Conservation (phyloP, 2,329 filamentous ascomycete genomes). For the Fonsecaea erecta region DNA sequence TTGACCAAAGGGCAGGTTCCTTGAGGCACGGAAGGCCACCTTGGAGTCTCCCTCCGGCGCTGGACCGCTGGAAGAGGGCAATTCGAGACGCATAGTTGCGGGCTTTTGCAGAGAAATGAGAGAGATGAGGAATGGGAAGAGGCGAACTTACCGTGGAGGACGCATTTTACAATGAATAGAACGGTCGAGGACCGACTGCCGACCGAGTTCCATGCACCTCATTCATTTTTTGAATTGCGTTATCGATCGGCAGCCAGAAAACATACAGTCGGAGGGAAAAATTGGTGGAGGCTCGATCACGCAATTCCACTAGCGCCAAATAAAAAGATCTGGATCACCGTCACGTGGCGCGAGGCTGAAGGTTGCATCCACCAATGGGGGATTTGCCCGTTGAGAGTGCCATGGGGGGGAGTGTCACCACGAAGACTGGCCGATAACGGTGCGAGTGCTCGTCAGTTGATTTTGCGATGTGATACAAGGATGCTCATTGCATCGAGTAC, state of each 20-base stretch:
- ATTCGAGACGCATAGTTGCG: conserved; percentile 43
- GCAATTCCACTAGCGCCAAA: conserved; percentile 17
- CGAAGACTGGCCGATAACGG: too few species aligned
- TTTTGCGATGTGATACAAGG: too few species aligned
- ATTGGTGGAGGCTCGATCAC: conserved; percentile 20
- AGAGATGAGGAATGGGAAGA: conserved; percentile 15
- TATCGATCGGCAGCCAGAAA: conserved; percentile 17
- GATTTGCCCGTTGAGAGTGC: neutral
- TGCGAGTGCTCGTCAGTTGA: too few species aligned
- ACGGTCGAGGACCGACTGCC: conserved; percentile 20
- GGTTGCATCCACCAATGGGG: conserved; percentile 45
- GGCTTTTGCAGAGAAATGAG: conserved; percentile 11
- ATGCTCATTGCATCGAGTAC: too few species aligned
- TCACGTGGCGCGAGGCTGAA: conserved; percentile 12
- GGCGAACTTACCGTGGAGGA: conserved; percentile 7
- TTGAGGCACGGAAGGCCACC: conserved; percentile 29
- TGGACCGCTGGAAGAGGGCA: conserved; percentile 40
- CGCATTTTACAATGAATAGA: conserved; percentile 17
- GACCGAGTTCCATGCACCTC: conserved; percentile 16
- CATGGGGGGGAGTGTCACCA: neutral
- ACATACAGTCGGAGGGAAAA: conserved; percentile 14
- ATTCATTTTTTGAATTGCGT: conserved; percentile 18
- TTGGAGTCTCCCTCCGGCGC: conserved; percentile 35
- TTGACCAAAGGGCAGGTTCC: conserved; percentile 57
- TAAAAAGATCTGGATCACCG: neutral